Conservation (phyloP, 1,284 basidiomycete genomes). For the Boletus semigastroideus region DNA sequence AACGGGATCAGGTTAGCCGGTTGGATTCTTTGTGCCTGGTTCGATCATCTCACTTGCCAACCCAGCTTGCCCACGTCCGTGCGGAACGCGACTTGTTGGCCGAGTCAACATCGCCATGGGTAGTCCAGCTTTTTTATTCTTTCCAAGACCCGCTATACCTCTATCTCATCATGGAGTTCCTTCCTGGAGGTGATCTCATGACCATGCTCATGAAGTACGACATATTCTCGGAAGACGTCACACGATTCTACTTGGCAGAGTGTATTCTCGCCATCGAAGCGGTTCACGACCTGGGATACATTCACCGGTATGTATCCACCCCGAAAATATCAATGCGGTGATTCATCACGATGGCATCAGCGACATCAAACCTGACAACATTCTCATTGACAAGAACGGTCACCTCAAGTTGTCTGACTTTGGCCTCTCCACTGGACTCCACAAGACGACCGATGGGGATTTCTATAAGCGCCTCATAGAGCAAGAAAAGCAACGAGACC, state of each 20-base stretch:
- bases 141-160: conserved; percentile 97
- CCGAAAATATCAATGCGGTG: not conserved
- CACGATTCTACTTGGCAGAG: conserved; percentile 99
- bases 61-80: conserved; percentile 92
- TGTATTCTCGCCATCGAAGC: conserved; percentile 98
- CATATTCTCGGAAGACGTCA: conserved; percentile 98
- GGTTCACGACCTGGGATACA: conserved; percentile 98
- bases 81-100: conserved; percentile 98
- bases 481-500: conserved; percentile 56
- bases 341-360: conserved; percentile 40
- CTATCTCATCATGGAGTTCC: conserved; percentile 98
- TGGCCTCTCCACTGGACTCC: conserved; percentile 96
- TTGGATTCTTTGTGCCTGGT: not conserved
- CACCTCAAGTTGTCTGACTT: conserved; percentile 99
- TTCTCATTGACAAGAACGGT: conserved; percentile 94
- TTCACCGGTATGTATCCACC: conserved; percentile 78
- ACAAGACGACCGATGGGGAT: conserved; percentile 94
- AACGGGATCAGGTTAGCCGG: conserved; percentile 86
- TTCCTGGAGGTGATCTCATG: conserved; percentile 98
- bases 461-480: conserved; percentile 91
- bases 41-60: conserved; percentile 4
- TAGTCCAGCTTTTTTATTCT: conserved; percentile 97
- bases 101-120: conserved; percentile 97
- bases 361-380: conserved; percentile 99
- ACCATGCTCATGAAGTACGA: conserved; percentile 99